These are phyloP conservation scores for Musa itinerans DNA, from an alignment of 176 grass and related monocot species.

Conservation along the genomic window DNA sequence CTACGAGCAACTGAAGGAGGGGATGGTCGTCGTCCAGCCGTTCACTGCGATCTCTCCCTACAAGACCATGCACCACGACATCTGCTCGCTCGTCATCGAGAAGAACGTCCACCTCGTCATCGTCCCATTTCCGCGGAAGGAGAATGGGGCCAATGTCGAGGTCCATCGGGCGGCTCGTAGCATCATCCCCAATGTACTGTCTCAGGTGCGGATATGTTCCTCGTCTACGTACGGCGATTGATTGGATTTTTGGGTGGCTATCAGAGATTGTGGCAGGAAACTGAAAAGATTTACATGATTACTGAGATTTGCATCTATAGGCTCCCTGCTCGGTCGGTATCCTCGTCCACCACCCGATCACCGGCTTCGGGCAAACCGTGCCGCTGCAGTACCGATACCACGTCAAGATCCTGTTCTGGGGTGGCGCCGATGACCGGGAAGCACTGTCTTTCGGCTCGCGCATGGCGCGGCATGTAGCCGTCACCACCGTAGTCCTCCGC, in stretches of 20 bases:
- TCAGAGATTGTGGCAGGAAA: background rate
- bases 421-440: slow-evolving; percentile 35
- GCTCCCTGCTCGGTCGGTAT: slow-evolving; percentile 30
- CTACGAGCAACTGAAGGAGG: slow-evolving; percentile 22
- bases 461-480: slow-evolving; percentile 10
- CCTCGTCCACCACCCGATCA: slow-evolving; percentile 17
- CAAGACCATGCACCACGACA: slow-evolving; percentile 33
- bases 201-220: slow-evolving; percentile 1
- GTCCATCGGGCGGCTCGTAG: slow-evolving; percentile 4
- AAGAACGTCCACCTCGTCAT: slow-evolving; percentile 24
- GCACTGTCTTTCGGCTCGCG: slow-evolving; percentile 18
- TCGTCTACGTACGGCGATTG: background rate
- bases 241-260: background rate
- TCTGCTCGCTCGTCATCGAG: slow-evolving; percentile 28
- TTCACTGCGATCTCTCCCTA: slow-evolving; percentile 33
- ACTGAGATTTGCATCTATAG: background rate
- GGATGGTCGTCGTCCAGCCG: slow-evolving; percentile 11
- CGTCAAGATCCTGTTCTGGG: slow-evolving; percentile 28
- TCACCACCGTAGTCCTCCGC: slow-evolving; percentile 8
- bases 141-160: slow-evolving; percentile 3
- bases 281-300: background rate
- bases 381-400: background rate
- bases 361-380: background rate
- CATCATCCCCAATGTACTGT: slow-evolving; percentile 22
- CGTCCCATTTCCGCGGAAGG: slow-evolving; percentile 24